Conservation (phyloP, 1,284 basidiomycete genomes). For the Cryptococcus hybrid region DNA sequence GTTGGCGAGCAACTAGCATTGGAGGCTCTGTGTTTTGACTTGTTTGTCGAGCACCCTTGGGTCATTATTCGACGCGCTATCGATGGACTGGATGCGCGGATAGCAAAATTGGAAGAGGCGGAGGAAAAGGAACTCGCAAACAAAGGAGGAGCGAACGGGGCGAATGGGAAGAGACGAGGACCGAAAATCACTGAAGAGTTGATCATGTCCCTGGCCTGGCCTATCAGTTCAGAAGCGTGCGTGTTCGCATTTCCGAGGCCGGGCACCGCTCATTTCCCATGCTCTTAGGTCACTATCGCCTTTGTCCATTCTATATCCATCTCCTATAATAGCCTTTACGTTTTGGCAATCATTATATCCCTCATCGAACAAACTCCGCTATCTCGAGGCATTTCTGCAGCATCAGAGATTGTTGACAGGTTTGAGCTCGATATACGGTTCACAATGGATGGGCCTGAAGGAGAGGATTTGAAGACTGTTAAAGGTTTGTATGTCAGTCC, state of each 20-base stretch:
- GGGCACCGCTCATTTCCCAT: not conserved
- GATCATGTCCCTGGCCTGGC: conserved; percentile 27
- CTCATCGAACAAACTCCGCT: conserved; percentile 20
- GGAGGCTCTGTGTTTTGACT: conserved; percentile 88
- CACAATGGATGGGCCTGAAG: conserved; percentile 10
- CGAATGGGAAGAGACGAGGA: conserved; percentile 4
- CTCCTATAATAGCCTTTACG: conserved; percentile 26
- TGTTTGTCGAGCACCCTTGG: conserved; percentile 79
- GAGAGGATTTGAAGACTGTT: conserved; percentile 17
- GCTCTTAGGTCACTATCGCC: conserved; percentile 22
- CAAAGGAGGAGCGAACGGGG: not conserved
- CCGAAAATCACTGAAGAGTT: conserved; percentile 18
- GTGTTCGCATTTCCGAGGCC: conserved; percentile 1
- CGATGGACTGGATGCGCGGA: conserved; percentile 35
- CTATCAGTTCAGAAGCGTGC: conserved; percentile 30
- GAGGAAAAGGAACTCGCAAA: not conserved
- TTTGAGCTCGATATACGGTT: conserved; percentile 30
- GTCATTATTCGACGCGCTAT: conserved; percentile 65
- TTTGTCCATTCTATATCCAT: conserved; percentile 25
- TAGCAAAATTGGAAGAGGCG: not conserved
- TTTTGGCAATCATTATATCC: conserved; percentile 28
- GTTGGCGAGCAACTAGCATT: conserved; percentile 77
- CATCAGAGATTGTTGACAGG: conserved; percentile 23
- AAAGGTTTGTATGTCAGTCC: conserved; percentile 19
- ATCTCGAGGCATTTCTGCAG: conserved; percentile 12